Percentiles rank a stretch among this genome's conserved stretches.
phyloP scores from a whole-genome alignment of 495 filamentous ascomycete genomes.

The Penicillium mononematosum region DNA sequence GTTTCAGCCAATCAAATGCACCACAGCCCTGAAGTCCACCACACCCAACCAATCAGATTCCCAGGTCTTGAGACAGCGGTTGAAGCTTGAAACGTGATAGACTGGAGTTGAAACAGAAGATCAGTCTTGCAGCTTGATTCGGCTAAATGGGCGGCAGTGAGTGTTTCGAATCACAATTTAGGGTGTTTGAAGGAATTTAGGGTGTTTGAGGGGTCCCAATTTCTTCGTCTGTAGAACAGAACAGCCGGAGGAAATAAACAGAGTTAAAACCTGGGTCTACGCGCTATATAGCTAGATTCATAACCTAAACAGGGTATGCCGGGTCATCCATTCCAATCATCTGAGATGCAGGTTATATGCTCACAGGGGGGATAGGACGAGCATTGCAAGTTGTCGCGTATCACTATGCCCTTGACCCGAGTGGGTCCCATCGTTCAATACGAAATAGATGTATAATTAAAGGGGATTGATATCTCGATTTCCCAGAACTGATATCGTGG shows the following conservation, averaged over 20 bases:
- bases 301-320: constrained; percentile 21
- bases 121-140: constrained; percentile 25
- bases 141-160: background rate
- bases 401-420: constrained; percentile 4
- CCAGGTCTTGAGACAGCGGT: constrained; percentile 10
- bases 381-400: constrained; percentile 2
- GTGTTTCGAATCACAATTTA: background rate
- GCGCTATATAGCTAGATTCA: constrained; percentile 19
- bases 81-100: constrained; percentile 35
- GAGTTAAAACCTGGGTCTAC: constrained; percentile 6
- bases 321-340: constrained; percentile 26
- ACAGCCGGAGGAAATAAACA: background rate
- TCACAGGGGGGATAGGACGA: background rate
- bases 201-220: background rate
- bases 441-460: background rate
- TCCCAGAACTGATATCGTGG: background rate
- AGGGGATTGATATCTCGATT: background rate
- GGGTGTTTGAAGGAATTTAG: no score
- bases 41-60: constrained; percentile 29
- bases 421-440: background rate
- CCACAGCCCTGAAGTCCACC: constrained; percentile 16
- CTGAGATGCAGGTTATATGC: constrained; percentile 7
- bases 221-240: background rate
- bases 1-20: constrained; percentile 21
- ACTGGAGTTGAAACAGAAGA: constrained; percentile 34